Percentiles rank a stretch among this genome's conserved stretches.
Evolutionary conservation across 2,329 filamentous ascomycete species (phyloP).

Genomic region (Diaporthe eres): DNA sequence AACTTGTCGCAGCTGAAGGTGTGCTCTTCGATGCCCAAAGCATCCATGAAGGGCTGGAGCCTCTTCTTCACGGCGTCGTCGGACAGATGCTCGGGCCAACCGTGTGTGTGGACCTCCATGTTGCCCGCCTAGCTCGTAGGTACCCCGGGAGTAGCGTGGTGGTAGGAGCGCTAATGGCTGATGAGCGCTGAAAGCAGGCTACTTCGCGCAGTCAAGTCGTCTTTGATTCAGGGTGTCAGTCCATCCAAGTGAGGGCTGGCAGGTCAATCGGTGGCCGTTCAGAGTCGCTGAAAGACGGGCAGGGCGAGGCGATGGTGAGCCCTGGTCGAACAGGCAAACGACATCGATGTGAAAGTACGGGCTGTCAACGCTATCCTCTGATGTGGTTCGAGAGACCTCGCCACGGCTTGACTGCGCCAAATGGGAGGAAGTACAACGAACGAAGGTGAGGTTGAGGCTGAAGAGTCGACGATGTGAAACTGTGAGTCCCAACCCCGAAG

Average conservation of each 20-base stretch:
- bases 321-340: neutral
- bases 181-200: neutral
- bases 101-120: constrained; percentile 63
- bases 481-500: neutral
- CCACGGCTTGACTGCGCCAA: neutral
- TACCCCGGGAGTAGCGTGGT: neutral
- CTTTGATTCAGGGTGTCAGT: too few relatives aligned
- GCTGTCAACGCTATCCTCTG: neutral
- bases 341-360: neutral
- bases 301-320: neutral
- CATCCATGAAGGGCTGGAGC: constrained; percentile 57
- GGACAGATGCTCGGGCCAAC: constrained; percentile 58
- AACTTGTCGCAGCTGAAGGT: constrained; percentile 62
- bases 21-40: constrained; percentile 53
- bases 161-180: neutral
- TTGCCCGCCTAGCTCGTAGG: neutral
- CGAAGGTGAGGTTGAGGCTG: neutral
- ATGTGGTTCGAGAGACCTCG: neutral
- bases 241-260: neutral
- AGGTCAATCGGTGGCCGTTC: neutral
- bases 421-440: neutral
- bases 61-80: constrained; percentile 55
- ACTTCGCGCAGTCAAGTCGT: too few relatives aligned
- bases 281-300: neutral
- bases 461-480: neutral